These are phyloP conservation scores for Chaetoceros tenuissimus DNA, from an alignment of 108 stramenopile genomes.

Conservation along the genomic window DNA sequence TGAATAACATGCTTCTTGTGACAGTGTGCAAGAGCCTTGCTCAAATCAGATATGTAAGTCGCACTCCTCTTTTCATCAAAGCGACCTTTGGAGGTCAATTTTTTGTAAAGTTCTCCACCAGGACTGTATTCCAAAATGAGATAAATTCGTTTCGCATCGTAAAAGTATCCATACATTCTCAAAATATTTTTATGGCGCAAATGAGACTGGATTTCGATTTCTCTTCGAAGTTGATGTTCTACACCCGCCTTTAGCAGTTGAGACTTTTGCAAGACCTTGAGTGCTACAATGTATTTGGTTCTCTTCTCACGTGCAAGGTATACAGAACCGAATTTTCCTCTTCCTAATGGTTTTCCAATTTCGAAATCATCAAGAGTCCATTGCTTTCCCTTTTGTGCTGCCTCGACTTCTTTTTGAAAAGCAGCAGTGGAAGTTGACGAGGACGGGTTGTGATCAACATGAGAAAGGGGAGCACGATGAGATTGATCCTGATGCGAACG, in stretches of 20 bases:
- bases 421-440: constrained; percentile 2
- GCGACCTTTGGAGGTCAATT: constrained; percentile 58
- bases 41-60: constrained; percentile 82
- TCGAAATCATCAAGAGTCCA: constrained; percentile 95
- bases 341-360: constrained; percentile 95
- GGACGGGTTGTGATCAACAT: not conserved
- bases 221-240: constrained; percentile 96
- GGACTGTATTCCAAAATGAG: constrained; percentile 96
- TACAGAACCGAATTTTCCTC: constrained; percentile 96
- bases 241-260: constrained; percentile 94
- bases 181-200: constrained; percentile 92
- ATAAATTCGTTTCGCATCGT: constrained; percentile 94
- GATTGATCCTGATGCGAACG: not conserved
- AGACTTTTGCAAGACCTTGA: constrained; percentile 94
- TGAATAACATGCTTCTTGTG: constrained; percentile 97
- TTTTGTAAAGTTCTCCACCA: constrained; percentile 96
- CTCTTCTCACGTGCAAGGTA: constrained; percentile 93
- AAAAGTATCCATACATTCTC: constrained; percentile 98
- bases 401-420: constrained; percentile 14
- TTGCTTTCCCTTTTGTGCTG: constrained; percentile 42
- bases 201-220: constrained; percentile 99
- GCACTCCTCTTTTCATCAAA: constrained; percentile 83
- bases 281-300: constrained; percentile 95
- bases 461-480: not conserved
- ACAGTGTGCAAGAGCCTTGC: constrained; percentile 88